Evolutionary conservation across 192 early-diverging fungal genomes (phyloP).

Genomic region (Mortierella claussenii): DNA sequence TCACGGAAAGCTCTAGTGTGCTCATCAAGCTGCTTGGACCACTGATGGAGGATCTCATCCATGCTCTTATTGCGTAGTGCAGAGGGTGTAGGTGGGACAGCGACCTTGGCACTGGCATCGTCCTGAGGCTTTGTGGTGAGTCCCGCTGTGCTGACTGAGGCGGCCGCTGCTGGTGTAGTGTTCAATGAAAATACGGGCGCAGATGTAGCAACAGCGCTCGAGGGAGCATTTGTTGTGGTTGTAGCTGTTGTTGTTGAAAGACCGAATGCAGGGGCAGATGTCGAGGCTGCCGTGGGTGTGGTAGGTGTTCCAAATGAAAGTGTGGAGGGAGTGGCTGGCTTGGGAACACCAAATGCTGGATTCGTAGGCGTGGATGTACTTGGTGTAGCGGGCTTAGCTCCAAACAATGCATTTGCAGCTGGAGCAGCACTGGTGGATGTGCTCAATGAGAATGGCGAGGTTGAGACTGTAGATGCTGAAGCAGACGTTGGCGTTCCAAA

Average conservation of each 20-base stretch:
- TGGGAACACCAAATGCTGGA: constrained; percentile 1
- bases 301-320: constrained; percentile 11
- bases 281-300: constrained; percentile 1
- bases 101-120: constrained; percentile 47
- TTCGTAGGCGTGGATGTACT: neutral
- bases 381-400: constrained; percentile 10
- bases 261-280: neutral
- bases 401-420: constrained; percentile 13
- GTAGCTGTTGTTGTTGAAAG: neutral
- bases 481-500: constrained; percentile 29
- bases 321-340: constrained; percentile 1
- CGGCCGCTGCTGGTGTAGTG: constrained; percentile 53
- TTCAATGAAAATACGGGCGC: constrained; percentile 35
- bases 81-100: constrained; percentile 58
- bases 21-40: constrained; percentile 85
- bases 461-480: constrained; percentile 29
- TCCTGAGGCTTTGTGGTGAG: constrained; percentile 58
- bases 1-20: constrained; percentile 86
- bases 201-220: constrained; percentile 36
- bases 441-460: constrained; percentile 37
- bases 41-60: constrained; percentile 91
- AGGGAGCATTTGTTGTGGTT: constrained; percentile 16
- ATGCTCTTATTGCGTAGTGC: constrained; percentile 87
- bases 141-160: constrained; percentile 45
- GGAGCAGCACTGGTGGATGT: constrained; percentile 13